These are phyloP conservation scores for Ophiosphaerella korrae DNA, from an alignment of 2,329 filamentous ascomycete genomes.

Conservation along the genomic window DNA sequence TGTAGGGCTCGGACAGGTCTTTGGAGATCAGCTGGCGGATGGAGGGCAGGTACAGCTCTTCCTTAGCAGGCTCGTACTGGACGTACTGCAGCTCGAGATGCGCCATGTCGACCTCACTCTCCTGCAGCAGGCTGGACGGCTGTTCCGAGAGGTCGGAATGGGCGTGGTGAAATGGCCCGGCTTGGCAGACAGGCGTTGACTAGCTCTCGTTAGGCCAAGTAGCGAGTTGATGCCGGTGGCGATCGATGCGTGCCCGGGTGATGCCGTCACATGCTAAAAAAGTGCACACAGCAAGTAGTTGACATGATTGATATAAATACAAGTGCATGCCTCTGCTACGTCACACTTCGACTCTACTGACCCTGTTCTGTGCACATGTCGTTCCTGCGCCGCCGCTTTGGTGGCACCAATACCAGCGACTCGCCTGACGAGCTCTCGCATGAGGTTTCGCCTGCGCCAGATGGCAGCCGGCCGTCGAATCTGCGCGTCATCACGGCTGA, in stretches of 20 bases:
- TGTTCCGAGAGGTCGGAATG: neutral
- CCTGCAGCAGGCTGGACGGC: too few species aligned
- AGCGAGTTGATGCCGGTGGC: slow-evolving; percentile 4
- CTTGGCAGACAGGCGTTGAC: neutral
- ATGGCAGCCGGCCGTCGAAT: slow-evolving; percentile 47
- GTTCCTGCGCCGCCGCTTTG: slow-evolving; percentile 45
- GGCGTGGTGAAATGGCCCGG: neutral
- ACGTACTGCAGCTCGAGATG: slow-evolving; percentile 58
- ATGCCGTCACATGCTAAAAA: slow-evolving; percentile 16
- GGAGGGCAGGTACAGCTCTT: slow-evolving; percentile 74
- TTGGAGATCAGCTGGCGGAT: slow-evolving; percentile 94
- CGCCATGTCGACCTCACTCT: neutral
- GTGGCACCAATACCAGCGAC: slow-evolving; percentile 28
- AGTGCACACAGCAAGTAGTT: neutral
- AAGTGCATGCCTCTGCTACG: neutral
- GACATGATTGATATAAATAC: neutral
- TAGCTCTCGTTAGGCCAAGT: too few species aligned
- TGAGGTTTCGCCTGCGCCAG: slow-evolving; percentile 44
- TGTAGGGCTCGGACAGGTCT: slow-evolving; percentile 96
- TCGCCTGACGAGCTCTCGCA: slow-evolving; percentile 43
- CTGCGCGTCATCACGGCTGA: slow-evolving; percentile 59
- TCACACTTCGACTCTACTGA: too few species aligned
- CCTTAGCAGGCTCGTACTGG: slow-evolving; percentile 64
- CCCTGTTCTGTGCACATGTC: slow-evolving; percentile 35
- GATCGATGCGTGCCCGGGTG: slow-evolving; percentile 4